These are phyloP conservation scores for Raddia distichophylla DNA, from an alignment of 176 grass and related monocot species.

Conservation along the genomic window DNA sequence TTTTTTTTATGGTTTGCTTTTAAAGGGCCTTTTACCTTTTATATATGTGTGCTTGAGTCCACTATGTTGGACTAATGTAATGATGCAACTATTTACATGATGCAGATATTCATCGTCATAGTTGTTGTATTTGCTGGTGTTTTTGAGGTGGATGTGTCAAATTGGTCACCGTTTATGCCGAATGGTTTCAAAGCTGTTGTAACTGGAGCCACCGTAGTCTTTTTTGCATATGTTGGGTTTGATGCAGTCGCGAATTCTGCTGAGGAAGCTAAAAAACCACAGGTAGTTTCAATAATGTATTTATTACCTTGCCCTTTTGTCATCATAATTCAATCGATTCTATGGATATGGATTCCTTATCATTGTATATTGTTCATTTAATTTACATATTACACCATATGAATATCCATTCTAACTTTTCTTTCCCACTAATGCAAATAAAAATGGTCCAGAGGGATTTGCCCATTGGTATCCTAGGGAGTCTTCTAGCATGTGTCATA, in stretches of 20 bases:
- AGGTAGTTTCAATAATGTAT: slow-evolving; percentile 48
- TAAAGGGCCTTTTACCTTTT: background rate
- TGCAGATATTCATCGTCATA: slow-evolving; percentile 87
- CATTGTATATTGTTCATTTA: background rate
- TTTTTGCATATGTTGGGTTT: slow-evolving; percentile 98
- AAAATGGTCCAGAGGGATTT: slow-evolving; percentile 71
- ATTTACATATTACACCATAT: background rate
- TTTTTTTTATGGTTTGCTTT: slow-evolving; percentile 2
- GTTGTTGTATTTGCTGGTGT: slow-evolving; percentile 75
- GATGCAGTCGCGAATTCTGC: slow-evolving; percentile 99
- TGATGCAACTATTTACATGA: slow-evolving; percentile 11
- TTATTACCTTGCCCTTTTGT: background rate
- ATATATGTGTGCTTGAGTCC: background rate
- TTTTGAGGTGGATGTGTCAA: slow-evolving; percentile 95
- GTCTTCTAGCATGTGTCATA: slow-evolving; percentile 73
- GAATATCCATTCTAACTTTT: slow-evolving; percentile 35
- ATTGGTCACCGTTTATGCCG: slow-evolving; percentile 96
- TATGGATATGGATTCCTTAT: background rate
- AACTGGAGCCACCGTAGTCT: slow-evolving; percentile 95
- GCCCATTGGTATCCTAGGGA: slow-evolving; percentile 86
- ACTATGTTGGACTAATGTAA: slow-evolving; percentile 17
- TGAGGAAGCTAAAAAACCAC: slow-evolving; percentile 90
- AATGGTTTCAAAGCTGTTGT: slow-evolving; percentile 90
- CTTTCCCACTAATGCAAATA: slow-evolving; percentile 27
- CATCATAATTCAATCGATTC: slow-evolving; percentile 10